Evolutionary conservation across 1,139 yeast genomes (phyloP).

Genomic region (Taphrina betulina): DNA sequence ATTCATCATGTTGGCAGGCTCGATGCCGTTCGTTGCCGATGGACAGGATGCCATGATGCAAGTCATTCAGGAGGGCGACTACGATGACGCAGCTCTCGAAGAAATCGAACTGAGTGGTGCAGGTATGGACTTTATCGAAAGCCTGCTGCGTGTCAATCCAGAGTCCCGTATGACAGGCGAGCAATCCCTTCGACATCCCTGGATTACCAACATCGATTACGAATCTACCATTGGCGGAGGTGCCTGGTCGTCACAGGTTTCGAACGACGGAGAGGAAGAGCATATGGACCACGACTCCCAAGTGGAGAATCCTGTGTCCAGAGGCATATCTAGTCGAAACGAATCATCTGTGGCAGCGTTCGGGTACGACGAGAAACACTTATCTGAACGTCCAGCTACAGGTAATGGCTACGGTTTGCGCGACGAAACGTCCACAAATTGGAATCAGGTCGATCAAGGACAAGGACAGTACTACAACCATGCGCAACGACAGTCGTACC

Average conservation of each 20-base stretch:
- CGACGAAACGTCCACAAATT: constrained; percentile 12
- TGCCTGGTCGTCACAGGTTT: neutral
- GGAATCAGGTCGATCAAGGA: neutral
- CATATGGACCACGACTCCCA: constrained; percentile 30
- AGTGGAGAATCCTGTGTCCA: no score
- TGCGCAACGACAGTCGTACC: neutral
- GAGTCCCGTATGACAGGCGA: constrained; percentile 62
- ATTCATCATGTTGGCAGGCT: constrained; percentile 89
- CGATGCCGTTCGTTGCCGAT: constrained; percentile 92
- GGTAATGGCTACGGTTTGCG: constrained; percentile 7
- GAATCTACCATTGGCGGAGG: neutral
- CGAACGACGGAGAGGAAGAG: neutral
- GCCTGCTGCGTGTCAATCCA: constrained; percentile 69
- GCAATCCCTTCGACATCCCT: constrained; percentile 65
- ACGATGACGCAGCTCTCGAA: constrained; percentile 73
- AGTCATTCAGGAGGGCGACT: constrained; percentile 83
- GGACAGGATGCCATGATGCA: constrained; percentile 94
- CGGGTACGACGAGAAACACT: neutral
- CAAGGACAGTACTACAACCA: neutral
- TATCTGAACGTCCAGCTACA: neutral
- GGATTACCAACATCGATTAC: constrained; percentile 46
- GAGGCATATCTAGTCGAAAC: no score
- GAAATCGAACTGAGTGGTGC: constrained; percentile 57
- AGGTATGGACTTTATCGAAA: constrained; percentile 55
- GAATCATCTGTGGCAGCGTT: constrained; percentile 18